Conservation (phyloP, 345 rosid species). For the Lagerstroemia speciosa region DNA sequence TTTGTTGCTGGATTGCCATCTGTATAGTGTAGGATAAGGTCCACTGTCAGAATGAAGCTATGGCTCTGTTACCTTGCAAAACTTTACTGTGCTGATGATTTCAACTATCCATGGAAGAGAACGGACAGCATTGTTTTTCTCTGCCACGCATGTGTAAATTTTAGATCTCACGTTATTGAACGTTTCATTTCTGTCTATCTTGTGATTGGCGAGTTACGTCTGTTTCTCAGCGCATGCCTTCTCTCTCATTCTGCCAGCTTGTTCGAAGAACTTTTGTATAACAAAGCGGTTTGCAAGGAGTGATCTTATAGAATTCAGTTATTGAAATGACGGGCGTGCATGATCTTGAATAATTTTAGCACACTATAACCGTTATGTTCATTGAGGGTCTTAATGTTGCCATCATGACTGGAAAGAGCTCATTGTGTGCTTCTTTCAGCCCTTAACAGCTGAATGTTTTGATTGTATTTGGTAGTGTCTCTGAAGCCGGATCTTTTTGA, state of each 20-base stretch:
- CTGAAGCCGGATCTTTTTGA: constrained; percentile 86
- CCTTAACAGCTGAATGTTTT: neutral
- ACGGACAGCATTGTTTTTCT: neutral
- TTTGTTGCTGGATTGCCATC: too few species aligned
- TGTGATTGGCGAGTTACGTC: neutral
- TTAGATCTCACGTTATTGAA: neutral
- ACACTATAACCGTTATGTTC: too few species aligned
- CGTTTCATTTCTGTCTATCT: neutral
- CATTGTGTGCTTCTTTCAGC: neutral
- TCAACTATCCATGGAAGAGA: neutral
- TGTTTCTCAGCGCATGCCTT: neutral
- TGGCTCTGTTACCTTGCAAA: too few species aligned
- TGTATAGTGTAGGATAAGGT: too few species aligned
- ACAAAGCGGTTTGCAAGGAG: neutral
- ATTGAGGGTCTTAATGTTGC: too few species aligned
- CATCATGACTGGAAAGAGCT: neutral
- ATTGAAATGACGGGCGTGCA: neutral
- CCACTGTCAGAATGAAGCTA: too few species aligned
- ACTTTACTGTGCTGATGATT: neutral
- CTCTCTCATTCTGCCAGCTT: neutral
- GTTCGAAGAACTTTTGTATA: neutral
- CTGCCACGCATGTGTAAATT: neutral
- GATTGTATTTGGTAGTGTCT: constrained; percentile 52
- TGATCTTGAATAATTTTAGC: neutral
- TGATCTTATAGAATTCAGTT: neutral